phyloP scores from a whole-genome alignment of 1,139 yeast genomes.

The Arxiozyma slooffiae region DNA sequence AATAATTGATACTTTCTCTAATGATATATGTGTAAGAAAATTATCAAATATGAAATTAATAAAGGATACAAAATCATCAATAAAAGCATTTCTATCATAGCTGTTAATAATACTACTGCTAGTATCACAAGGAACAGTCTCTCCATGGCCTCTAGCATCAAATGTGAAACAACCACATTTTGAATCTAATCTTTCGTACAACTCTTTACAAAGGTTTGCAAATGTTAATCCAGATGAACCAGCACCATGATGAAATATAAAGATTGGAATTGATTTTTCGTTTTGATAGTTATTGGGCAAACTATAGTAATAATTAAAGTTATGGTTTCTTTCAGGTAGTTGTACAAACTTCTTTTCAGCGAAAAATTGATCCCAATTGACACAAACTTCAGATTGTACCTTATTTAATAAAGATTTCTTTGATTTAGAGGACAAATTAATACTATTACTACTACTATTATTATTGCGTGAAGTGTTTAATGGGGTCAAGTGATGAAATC shows the following conservation, averaged over 20 bases:
- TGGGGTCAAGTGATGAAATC: neutral
- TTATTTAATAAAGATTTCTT: neutral
- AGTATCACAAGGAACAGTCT: slow-evolving; percentile 31
- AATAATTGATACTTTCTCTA: slow-evolving; percentile 32
- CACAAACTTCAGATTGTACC: neutral
- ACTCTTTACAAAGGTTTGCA: slow-evolving; percentile 41
- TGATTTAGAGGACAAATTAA: neutral
- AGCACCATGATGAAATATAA: slow-evolving; percentile 86
- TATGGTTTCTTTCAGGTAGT: slow-evolving; percentile 22
- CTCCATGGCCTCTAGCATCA: slow-evolving; percentile 83
- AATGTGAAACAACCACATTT: slow-evolving; percentile 50
- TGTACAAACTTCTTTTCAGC: slow-evolving; percentile 27
- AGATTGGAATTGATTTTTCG: slow-evolving; percentile 40
- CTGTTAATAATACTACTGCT: slow-evolving; percentile 21
- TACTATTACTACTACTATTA: neutral
- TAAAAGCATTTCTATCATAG: slow-evolving; percentile 44
- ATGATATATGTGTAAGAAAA: slow-evolving; percentile 18
- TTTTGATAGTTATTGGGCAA: slow-evolving; percentile 37
- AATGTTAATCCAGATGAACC: slow-evolving; percentile 82
- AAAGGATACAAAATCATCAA: slow-evolving; percentile 47
- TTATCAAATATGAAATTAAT: slow-evolving; percentile 32
- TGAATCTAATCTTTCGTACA: slow-evolving; percentile 27
- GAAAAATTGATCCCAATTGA: slow-evolving; percentile 37
- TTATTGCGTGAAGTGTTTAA: neutral
- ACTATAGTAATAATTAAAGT: slow-evolving; percentile 51